Conservation (phyloP, 108 stramenopile species). For the Pseudonitzschia delicatissima region DNA sequence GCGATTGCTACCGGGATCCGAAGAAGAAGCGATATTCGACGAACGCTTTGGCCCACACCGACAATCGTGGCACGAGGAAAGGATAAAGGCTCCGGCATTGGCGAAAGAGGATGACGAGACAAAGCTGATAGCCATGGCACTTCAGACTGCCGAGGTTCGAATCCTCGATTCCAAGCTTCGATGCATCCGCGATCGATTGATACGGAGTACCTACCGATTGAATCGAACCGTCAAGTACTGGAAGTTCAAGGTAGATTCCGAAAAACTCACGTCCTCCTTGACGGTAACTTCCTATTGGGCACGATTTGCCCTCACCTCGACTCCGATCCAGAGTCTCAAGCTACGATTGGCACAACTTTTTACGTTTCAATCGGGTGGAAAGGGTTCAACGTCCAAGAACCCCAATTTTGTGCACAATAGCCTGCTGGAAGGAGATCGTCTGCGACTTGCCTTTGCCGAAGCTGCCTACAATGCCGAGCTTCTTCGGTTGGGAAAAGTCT, state of each 20-base stretch:
- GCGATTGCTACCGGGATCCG: neutral
- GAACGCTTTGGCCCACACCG: neutral
- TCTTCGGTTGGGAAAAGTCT: constrained; percentile 52
- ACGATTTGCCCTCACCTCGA: neutral
- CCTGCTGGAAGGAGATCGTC: constrained; percentile 36
- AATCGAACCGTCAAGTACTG: constrained; percentile 55
- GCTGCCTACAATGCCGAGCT: constrained; percentile 64
- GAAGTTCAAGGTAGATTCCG: constrained; percentile 44
- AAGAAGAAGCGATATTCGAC: neutral
- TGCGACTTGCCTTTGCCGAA: constrained; percentile 43
- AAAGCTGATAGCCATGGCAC: constrained; percentile 16
- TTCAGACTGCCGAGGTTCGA: constrained; percentile 46
- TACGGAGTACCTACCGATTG: constrained; percentile 53
- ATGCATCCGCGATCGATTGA: constrained; percentile 61
- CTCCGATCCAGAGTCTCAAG: neutral
- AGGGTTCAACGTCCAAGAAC: neutral
- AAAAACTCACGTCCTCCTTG: neutral
- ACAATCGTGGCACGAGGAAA: neutral
- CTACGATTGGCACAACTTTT: neutral
- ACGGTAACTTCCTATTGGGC: neutral
- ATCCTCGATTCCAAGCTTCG: constrained; percentile 63
- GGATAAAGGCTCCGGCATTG: neutral
- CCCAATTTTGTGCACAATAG: neutral
- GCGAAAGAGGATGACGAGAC: neutral
- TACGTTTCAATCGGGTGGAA: neutral